Conservation (phyloP, 1,284 basidiomycete genomes). For the Ganoderma leucocontextum region DNA sequence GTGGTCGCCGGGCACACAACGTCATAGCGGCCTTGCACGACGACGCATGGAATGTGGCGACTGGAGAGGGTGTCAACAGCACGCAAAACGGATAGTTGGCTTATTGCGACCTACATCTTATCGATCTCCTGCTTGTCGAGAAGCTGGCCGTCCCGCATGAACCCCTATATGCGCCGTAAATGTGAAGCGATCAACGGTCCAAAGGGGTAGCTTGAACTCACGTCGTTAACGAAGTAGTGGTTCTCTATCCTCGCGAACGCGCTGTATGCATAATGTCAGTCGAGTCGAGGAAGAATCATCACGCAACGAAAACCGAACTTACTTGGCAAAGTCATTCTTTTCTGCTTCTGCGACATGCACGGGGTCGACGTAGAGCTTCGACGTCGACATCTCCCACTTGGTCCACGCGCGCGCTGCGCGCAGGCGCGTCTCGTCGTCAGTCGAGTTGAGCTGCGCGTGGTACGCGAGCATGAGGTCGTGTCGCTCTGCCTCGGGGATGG, state of each 20-base stretch:
- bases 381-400: conserved; percentile 92
- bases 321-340: conserved; percentile 82
- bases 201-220: conserved; percentile 40
- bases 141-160: conserved; percentile 91
- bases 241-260: conserved; percentile 93
- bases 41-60: conserved; percentile 84
- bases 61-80: conserved; percentile 46
- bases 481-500: conserved; percentile 84
- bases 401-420: conserved; percentile 88
- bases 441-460: conserved; percentile 81
- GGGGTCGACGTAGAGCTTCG: conserved; percentile 76
- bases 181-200: conserved; percentile 1
- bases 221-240: conserved; percentile 89
- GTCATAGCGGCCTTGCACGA: conserved; percentile 90
- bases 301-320: conserved; percentile 36
- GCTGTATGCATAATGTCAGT: conserved; percentile 46
- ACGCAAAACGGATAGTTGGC: not conserved
- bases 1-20: conserved; percentile 84
- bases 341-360: conserved; percentile 76
- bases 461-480: conserved; percentile 87
- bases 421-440: conserved; percentile 72
- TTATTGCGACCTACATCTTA: conserved; percentile 75
- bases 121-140: conserved; percentile 86
- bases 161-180: conserved; percentile 60
- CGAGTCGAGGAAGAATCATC: not conserved